A percentile compares a stretch with the other conserved stretches of the same genome.
Evolutionary conservation across 495 filamentous ascomycete species (phyloP).

Genomic region (Hyaloscypha bicolor): DNA sequence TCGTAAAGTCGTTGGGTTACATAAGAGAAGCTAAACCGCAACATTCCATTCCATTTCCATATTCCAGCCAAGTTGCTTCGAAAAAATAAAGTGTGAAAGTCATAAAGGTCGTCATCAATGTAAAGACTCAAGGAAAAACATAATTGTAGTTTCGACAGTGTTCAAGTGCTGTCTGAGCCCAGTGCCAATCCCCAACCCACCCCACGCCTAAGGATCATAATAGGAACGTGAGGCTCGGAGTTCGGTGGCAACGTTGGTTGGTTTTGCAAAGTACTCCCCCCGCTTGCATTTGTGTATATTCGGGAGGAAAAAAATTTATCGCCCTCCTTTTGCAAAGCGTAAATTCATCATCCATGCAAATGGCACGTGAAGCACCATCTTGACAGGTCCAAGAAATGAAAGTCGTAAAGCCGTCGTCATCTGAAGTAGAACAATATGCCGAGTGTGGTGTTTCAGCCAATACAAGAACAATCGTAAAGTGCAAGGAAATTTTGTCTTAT

Average conservation of each 20-base stretch:
- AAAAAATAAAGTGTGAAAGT: constrained; percentile 16
- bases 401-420: constrained; percentile 36
- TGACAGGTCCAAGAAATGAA: constrained; percentile 19
- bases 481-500: constrained; percentile 31
- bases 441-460: constrained; percentile 28
- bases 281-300: constrained; percentile 10
- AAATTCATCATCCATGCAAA: constrained; percentile 33
- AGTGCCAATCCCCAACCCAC: background rate
- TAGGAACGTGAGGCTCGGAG: constrained; percentile 8
- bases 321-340: constrained; percentile 28
- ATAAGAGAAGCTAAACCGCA: constrained; percentile 28
- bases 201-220: constrained; percentile 31
- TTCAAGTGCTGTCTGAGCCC: constrained; percentile 8
- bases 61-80: background rate
- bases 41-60: background rate
- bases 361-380: constrained; percentile 20
- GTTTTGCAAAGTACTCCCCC: constrained; percentile 16
- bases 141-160: constrained; percentile 4
- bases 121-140: constrained; percentile 31
- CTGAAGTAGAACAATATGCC: constrained; percentile 32
- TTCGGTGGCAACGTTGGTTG: background rate
- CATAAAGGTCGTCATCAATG: constrained; percentile 31
- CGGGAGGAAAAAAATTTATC: background rate
- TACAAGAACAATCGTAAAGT: constrained; percentile 32
- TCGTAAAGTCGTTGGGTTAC: constrained; percentile 34